Evolutionary conservation across 139 green algal species (phyloP), one percentile per base, ranked within the genome.

Genomic region (Tetraselmis striata): DNA sequence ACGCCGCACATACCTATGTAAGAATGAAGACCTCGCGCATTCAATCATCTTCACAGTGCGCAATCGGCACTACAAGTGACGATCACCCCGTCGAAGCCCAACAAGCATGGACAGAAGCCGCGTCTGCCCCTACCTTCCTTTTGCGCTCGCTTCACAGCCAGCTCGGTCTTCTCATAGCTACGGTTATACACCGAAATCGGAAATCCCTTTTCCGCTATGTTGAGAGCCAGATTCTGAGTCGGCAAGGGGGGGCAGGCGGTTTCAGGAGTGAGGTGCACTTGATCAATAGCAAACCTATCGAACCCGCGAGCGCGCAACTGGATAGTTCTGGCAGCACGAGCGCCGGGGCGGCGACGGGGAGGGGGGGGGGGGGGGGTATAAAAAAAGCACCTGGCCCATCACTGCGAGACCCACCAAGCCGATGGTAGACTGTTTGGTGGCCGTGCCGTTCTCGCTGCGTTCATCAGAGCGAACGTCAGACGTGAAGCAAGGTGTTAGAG

Each of bases 121-220:
- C 18, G 11, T 67, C 18, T 5, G 45, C 45, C 18, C 45, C 11
- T 67, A 67, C 45, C 94, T 86, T 98, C 95, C 84, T 98, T 98
- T 80, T 93, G 79, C 0, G 97, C 97, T 18, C 97, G 87, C 22
- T 84, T 89, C n/a, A 98, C 95, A 1, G 92, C 93, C 1, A 92
- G 91, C 81, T 99, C 95, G 0, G 96, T 98, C 92, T 99, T 99
- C 31, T 95, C 92, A 31, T 92, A 90, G 0, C 90, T 94, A 25
- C 97, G 90, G 85, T 99, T 99, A 89, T 93, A 99, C 1, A 99
- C 97, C 1, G 93, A 97, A 80, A 99, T 99, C 5, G 84, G 80
- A 86, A 99, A 99, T 0, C 97, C 97, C 88, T 99, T 99, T 75
- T 98, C 94, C 0, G 97, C 97, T n/a, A 99, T 90, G 89, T 99